Conservation (phyloP, 1,139 yeast species). For the Pichia norvegensis region DNA sequence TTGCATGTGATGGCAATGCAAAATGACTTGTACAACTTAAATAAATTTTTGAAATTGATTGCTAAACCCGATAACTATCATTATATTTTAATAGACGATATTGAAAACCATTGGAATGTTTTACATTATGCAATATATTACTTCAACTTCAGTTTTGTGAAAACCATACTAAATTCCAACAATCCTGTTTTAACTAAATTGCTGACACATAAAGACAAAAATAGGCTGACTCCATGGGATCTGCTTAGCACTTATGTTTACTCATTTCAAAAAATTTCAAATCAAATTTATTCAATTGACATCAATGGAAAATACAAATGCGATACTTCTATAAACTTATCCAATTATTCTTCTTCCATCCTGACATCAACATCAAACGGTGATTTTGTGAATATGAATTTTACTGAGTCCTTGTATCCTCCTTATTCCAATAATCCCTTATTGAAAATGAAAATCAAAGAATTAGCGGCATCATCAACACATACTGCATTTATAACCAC, state of each 20-base stretch:
- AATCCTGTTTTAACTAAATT: constrained; percentile 31
- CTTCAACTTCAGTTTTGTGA: constrained; percentile 54
- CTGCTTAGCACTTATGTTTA: constrained; percentile 29
- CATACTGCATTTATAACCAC: constrained; percentile 13
- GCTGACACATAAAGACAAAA: constrained; percentile 57
- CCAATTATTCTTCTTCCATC: constrained; percentile 3
- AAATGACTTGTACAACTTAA: constrained; percentile 43
- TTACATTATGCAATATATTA: constrained; percentile 60
- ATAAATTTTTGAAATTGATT: constrained; percentile 38
- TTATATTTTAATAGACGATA: constrained; percentile 44
- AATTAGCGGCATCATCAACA: constrained; percentile 6
- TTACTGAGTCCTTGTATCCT: constrained; percentile 5
- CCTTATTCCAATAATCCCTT: constrained; percentile 8
- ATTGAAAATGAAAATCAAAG: constrained; percentile 1
- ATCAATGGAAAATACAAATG: constrained; percentile 7
- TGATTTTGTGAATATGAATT: constrained; percentile 2
- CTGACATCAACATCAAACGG: constrained; percentile 7
- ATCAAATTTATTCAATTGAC: constrained; percentile 3
- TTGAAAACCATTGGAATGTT: constrained; percentile 80
- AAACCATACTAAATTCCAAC: constrained; percentile 32
- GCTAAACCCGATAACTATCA: constrained; percentile 30
- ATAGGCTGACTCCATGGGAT: constrained; percentile 58
- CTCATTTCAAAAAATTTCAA: constrained; percentile 1
- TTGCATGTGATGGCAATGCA: constrained; percentile 50
- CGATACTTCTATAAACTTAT: not conserved